Percentiles rank a stretch among this genome's conserved stretches.
Conservation (phyloP, 1,284 basidiomycete genomes). For the Cutaneotrichosporon dermatis region DNA sequence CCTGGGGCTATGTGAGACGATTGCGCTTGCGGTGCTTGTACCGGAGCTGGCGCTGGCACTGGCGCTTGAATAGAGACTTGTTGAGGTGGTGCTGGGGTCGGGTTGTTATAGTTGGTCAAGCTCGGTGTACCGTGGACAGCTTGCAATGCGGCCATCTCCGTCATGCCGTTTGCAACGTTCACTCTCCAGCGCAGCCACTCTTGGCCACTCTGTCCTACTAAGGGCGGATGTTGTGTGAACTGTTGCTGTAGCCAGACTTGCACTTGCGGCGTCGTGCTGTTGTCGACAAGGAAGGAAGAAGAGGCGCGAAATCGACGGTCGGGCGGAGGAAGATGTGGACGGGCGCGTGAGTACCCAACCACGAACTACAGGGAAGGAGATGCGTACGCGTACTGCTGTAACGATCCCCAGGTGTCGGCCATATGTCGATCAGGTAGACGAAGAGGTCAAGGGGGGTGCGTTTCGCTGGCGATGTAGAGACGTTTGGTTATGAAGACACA, state of each 20-base stretch:
- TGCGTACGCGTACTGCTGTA: constrained; percentile 23
- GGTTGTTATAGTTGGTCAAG: no score
- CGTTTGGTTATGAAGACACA: not conserved
- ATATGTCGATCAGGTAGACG: constrained; percentile 5
- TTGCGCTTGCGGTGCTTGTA: not conserved
- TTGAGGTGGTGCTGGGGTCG: no score
- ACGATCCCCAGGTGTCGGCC: constrained; percentile 3
- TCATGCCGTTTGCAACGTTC: constrained; percentile 23
- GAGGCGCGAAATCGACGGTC: not conserved
- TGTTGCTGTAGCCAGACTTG: constrained; percentile 27
- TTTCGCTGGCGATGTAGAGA: no score
- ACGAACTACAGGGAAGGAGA: constrained; percentile 2
- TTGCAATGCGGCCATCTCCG: constrained; percentile 21
- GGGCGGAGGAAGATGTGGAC: no score
- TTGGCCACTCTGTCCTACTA: constrained; percentile 18
- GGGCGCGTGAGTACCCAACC: not conserved
- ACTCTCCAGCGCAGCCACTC: constrained; percentile 30
- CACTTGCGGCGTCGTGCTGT: constrained; percentile 17
- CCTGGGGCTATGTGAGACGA: not conserved
- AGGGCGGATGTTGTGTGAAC: constrained; percentile 17
- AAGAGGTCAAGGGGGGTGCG: not conserved
- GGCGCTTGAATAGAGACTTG: not conserved
- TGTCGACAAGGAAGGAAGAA: not conserved
- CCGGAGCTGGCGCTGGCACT: not conserved
- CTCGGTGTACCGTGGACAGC: not conserved